Evolutionary conservation across 208 protist species (phyloP), one percentile per base, ranked within the genome.

Genomic region (Trypanosoma conorhini): DNA sequence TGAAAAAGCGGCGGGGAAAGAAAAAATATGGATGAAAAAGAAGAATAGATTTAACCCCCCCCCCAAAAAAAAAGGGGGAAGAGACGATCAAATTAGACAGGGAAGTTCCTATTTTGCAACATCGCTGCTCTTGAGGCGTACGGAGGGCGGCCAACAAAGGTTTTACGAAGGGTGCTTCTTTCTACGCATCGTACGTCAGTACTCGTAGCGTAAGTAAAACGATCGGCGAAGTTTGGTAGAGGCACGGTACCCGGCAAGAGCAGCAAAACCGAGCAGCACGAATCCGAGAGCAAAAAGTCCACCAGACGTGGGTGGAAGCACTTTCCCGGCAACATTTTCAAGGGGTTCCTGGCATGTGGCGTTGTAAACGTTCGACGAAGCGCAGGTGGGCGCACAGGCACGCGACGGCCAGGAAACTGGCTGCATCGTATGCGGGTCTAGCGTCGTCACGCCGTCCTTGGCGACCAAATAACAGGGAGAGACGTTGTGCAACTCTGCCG

Each of bases 401-500:
- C 30, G n/a, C 0, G 9, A 24, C 3, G 83, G 83, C 80, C 80
- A 89, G 10, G 51, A 55, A 19, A 86, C 65, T 17, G 61, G 57
- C 22, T 51, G 52, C 3, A 60, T 38, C 17, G 74, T 77, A 17
- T 59, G 40, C 0, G 74, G 66, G 50, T 89, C 83, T 58, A 81
- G 78, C 24, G 78, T 84, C 24, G 65, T 75, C 22, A 40, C 28
- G 0, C 75, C 78, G 63, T 84, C 79, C 5, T 13, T 3, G 3
- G 70, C 74, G 9, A 74, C 21, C n/a, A 81, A 55, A 60, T 80
- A 89, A 67, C 83, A 89, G 12, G 77, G 63, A 3, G 22, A 15
- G 5, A 26, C 55, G 10, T 33, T 19, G 35, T 5, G 30, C 15
- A 44, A n/a, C 50, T 1, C 46, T 9, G 33, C 26, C 3, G n/a